Evolutionary conservation across 306 rosid genomes (phyloP).

Genomic region (Quercus aquifolioides): DNA sequence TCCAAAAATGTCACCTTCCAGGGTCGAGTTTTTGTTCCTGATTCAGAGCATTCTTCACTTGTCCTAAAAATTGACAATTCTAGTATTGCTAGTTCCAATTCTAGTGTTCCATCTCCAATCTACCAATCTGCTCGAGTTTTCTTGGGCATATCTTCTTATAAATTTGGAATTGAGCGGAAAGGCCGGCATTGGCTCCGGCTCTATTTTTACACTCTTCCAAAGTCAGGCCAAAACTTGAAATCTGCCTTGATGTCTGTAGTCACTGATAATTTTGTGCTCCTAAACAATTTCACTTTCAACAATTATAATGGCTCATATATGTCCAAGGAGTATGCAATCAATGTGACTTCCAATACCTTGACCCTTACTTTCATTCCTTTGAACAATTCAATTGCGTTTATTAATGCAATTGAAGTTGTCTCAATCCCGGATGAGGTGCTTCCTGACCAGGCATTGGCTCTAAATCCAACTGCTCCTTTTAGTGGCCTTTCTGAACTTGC

Average conservation of each 20-base stretch:
- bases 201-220: constrained; percentile 62
- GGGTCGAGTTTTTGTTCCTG: constrained; percentile 74
- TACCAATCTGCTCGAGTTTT: constrained; percentile 78
- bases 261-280: constrained; percentile 73
- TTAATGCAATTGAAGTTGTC: constrained; percentile 93
- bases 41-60: constrained; percentile 55
- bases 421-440: constrained; percentile 73
- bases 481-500: constrained; percentile 65
- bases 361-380: constrained; percentile 67
- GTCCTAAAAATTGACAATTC: constrained; percentile 55
- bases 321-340: constrained; percentile 83
- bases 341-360: constrained; percentile 61
- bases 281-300: constrained; percentile 68
- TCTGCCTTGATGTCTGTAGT: constrained; percentile 70
- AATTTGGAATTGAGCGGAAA: constrained; percentile 43
- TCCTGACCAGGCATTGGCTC: constrained; percentile 67
- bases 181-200: constrained; percentile 92
- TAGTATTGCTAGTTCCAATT: constrained; percentile 47
- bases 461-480: constrained; percentile 58
- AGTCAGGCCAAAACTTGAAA: constrained; percentile 42
- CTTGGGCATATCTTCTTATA: constrained; percentile 54
- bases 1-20: constrained; percentile 56
- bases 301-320: constrained; percentile 61
- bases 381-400: constrained; percentile 68
- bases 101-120: constrained; percentile 59